Evolutionary conservation across 2,329 filamentous ascomycete genomes (phyloP).

Genomic region (Cryoendolithus antarcticus): DNA sequence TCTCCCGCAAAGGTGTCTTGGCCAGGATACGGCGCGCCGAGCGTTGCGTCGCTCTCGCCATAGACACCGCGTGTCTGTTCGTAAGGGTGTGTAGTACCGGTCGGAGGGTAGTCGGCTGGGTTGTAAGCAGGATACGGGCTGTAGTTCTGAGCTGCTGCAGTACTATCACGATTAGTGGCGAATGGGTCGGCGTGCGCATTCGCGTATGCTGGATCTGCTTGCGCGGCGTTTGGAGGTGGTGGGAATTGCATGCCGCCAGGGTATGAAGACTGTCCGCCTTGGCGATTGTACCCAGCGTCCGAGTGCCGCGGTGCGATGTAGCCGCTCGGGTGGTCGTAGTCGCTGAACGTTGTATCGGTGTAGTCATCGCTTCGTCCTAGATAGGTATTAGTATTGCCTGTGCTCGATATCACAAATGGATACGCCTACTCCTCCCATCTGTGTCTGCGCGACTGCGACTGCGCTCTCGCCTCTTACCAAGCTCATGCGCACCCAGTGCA

Average conservation of each 20-base stretch:
- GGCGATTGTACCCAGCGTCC: constrained; percentile 16
- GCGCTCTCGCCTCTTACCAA: constrained; percentile 43
- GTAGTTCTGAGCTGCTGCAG: not conserved
- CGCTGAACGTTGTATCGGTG: constrained; percentile 13
- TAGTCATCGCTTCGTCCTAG: constrained; percentile 14
- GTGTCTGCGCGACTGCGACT: constrained; percentile 30
- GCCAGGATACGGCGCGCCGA: constrained; percentile 17
- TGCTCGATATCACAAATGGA: too few relatives aligned
- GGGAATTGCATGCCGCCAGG: constrained; percentile 37
- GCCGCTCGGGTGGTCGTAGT: constrained; percentile 6
- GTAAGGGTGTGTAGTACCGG: constrained; percentile 17
- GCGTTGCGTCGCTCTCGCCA: constrained; percentile 15
- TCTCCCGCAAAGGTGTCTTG: constrained; percentile 21
- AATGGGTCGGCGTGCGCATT: constrained; percentile 8
- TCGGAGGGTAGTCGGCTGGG: constrained; percentile 34
- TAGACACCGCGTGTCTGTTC: constrained; percentile 19
- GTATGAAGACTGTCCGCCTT: constrained; percentile 19
- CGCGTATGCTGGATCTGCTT: constrained; percentile 13
- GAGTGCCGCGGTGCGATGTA: constrained; percentile 26
- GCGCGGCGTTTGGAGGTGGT: constrained; percentile 28
- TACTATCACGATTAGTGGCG: constrained; percentile 2
- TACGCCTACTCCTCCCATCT: too few relatives aligned
- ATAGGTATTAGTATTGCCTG: not conserved
- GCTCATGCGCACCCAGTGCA: constrained; percentile 43
- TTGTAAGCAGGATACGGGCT: constrained; percentile 25